Evolutionary conservation across 257 asterid genomes (phyloP), one percentile per base, ranked within the genome.

Genomic region (Verbascum thapsus): DNA sequence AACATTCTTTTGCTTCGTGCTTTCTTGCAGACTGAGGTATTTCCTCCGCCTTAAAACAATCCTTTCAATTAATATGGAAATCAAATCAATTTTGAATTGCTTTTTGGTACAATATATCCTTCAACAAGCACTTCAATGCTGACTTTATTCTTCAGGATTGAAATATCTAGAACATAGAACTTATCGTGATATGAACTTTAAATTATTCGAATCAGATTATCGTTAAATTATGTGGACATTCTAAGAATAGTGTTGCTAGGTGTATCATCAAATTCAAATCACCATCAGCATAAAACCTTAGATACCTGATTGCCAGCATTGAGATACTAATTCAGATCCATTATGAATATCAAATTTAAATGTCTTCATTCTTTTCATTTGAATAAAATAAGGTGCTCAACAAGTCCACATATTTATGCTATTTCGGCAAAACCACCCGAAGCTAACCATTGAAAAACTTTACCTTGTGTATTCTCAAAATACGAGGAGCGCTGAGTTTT

Each of bases 401-500:
- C 26, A 1, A 17, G 53, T 64, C 35, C 38, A 32, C 45, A 50
- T 0, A 32, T 48, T 26, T 19, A 37, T 47, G 48, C 68, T 64
- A 45, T 34, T 64, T 43, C 35, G 6, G 7, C 6, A 17, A 64
- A 51, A 48, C 15, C 58, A 64, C 59, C 30, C n/a, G n/a, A n/a
- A n/a, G 67, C 43, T 57, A 66, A 43, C 34, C 19, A 68, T 37
- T 26, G 53, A 35, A 53, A 63, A 66, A 37, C 61, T 85, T 85
- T 78, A 94, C 99, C 80, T 94, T 94, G 67, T 94, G 98, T 78
- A 90, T 76, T 84, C 99, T 83, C 85, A 94, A 84, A 74, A 94
- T 94, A 64, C 99, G 96, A 59, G 99, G 99, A 12, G 99, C 99
- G 70, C 99, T 94, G 59, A 94, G 85, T 83, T 94, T 94, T 71